Base-by-base conservation (phyloP, 768 basidiomycete genomes). In the Chalciporus pseudorubinellus region DNA sequence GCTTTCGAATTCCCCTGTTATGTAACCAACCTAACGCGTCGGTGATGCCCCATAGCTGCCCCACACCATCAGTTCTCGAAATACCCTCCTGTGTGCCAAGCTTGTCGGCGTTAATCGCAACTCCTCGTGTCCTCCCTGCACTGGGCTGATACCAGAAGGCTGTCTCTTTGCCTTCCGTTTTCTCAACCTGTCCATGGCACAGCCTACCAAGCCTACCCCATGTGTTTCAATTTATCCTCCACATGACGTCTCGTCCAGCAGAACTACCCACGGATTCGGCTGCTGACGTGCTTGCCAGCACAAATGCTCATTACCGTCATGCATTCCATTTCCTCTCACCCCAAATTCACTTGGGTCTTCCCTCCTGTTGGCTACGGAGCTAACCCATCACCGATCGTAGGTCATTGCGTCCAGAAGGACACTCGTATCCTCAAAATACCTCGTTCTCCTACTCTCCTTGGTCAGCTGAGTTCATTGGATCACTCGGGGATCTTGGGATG, bases 161-260 rank as follows among this genome's bases (percentile, higher is more conserved):
- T 9, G 18, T 14, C 6, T 26, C 39, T 21, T 43, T 20, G 21
- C 20, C 36, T n/a, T 53, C 38, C 18, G 20, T 16, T 50, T 14
- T 36, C 7, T 26, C 38, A 39, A 33, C 21, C 22, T n/a, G 20
- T 29, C 33, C 20, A 8, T 3, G 20, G 44, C 16, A 34, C 33
- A 24, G 24, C 40, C 29, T 14, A 11, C 18, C 44, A n/a, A n/a
- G n/a, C n/a, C n/a, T n/a, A n/a, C n/a, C n/a, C n/a, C 51, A 36
- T 48, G 44, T 5, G 26, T 14, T 36, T 47, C 44, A 52, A 53
- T 59, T 58, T 52, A 20, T 58, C 51, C 46, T 45, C 28, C 22
- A n/a, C 7, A 21, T 48, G 34, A 3, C n/a, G 6, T 8, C n/a
- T n/a, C 4, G n/a, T 7, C 14, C n/a, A 13, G 18, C 28, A 28